Evolutionary conservation across 2,329 filamentous ascomycete species (phyloP).

Genomic region (Capronia americana): DNA sequence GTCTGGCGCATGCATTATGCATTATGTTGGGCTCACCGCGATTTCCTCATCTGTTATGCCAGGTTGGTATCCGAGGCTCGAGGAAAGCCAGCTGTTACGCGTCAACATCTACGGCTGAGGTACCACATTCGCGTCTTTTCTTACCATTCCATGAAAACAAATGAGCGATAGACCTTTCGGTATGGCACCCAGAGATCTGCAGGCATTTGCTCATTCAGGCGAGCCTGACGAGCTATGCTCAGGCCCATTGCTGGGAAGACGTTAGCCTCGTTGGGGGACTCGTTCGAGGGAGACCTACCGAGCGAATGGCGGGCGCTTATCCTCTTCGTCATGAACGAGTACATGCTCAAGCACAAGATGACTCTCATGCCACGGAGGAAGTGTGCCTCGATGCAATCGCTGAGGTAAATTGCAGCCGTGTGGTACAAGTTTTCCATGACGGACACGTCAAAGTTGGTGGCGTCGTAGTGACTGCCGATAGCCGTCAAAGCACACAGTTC

Average conservation of each 20-base stretch:
- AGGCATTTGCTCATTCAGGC: constrained; percentile 16
- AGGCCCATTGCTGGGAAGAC: constrained; percentile 15
- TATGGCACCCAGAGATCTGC: constrained; percentile 9
- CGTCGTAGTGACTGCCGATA: constrained; percentile 25
- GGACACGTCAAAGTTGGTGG: constrained; percentile 7
- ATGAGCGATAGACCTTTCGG: constrained; percentile 23
- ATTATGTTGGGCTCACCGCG: constrained; percentile 8
- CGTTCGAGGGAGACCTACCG: neutral
- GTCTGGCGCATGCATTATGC: too few relatives aligned
- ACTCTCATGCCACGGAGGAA: constrained; percentile 26
- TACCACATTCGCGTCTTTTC: neutral
- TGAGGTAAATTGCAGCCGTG: constrained; percentile 23
- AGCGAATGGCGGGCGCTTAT: constrained; percentile 21
- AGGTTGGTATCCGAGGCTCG: constrained; percentile 23
- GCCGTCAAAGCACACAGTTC: constrained; percentile 26
- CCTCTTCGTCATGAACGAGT: constrained; percentile 26
- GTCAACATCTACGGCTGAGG: neutral
- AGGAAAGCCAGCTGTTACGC: constrained; percentile 20
- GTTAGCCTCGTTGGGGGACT: constrained; percentile 1
- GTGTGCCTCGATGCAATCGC: constrained; percentile 25
- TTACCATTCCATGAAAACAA: constrained; percentile 29
- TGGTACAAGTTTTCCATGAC: constrained; percentile 20
- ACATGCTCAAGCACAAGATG: constrained; percentile 23
- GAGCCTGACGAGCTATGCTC: constrained; percentile 22
- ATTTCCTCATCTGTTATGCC: constrained; percentile 19